Base-by-base conservation (phyloP, 108 stramenopile species). In the Aurantiochytrium sp. region DNA sequence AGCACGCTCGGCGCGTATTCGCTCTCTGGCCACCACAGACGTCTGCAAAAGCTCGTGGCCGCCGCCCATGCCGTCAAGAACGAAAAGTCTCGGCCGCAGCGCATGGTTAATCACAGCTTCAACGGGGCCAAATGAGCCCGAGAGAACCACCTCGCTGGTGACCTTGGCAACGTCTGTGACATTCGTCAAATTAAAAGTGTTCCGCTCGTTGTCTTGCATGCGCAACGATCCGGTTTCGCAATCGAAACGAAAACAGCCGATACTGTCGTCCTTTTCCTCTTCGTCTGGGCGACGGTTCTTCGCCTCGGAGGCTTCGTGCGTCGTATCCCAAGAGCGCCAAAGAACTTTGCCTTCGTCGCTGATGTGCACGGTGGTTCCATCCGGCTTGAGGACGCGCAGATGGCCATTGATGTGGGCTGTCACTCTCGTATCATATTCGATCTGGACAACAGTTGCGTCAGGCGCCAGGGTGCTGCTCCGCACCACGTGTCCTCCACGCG, bases 341-440 rank as follows among this genome's bases (percentile, higher is more conserved):
- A 28, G 25, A 23, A 83, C 76, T 45, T 53, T 83, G 28, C 76
- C 76, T 23, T 47, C 45, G 51, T 83, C 76, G n/a, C 2, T 53
- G 10, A 35, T 45, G 49, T 83, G 49, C 45, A 83, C 51, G 43
- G 23, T 53, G n/a, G 76, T 83, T 23, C 76, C 76, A 23, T 83
- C 76, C n/a, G 76, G 49, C 51, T 83, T 83, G 25, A 83, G n/a
- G 25, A 83, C 23, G 12, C 76, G 76, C 45, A 83, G 12, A 28
- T 83, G 76, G 25, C 76, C 76, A 83, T 83, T 83, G 5, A 83
- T 28, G 18, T 83, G 44, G 76, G 76, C 76, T 6, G 76, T 83
- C n/a, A 83, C 76, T 6, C 76, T 12, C 3, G 76, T 83, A 23
- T 83, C 76, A 23, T 83, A 83, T 4, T 83, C 76, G 4, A 83